phyloP scores from a whole-genome alignment of 371 early-diverging fungal species.

The Rhizoclosmatium hyalinum region DNA sequence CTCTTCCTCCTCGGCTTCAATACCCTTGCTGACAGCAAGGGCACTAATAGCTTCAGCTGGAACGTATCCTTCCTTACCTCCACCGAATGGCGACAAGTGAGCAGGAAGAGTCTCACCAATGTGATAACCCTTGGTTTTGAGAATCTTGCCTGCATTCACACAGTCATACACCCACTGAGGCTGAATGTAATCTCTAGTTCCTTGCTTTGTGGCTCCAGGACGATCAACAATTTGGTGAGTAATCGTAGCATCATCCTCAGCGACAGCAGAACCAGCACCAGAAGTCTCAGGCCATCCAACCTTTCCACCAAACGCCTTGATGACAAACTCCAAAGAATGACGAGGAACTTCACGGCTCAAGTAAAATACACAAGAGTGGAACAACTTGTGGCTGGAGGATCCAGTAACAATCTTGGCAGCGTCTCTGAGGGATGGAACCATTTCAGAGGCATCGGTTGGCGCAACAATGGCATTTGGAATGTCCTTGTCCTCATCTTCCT shows the following conservation, averaged over 20 bases:
- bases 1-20: slow-evolving; percentile 58
- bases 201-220: slow-evolving; percentile 52
- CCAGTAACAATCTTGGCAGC: slow-evolving; percentile 15
- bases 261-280: slow-evolving; percentile 81
- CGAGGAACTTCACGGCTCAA: slow-evolving; percentile 95
- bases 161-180: slow-evolving; percentile 98
- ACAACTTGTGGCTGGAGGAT: slow-evolving; percentile 63
- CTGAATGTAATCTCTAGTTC: slow-evolving; percentile 84
- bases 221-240: slow-evolving; percentile 92
- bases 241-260: slow-evolving; percentile 79
- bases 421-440: slow-evolving; percentile 40
- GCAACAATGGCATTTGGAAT: slow-evolving; percentile 36
- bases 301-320: slow-evolving; percentile 85
- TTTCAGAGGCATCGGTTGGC: slow-evolving; percentile 41
- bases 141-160: slow-evolving; percentile 82
- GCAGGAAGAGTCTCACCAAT: slow-evolving; percentile 88
- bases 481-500: slow-evolving; percentile 29
- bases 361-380: slow-evolving; percentile 80
- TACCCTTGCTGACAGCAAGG: slow-evolving; percentile 50
- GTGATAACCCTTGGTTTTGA: slow-evolving; percentile 74
- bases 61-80: slow-evolving; percentile 82
- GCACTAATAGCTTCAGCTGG: slow-evolving; percentile 55
- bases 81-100: slow-evolving; percentile 94
- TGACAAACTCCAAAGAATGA: slow-evolving; percentile 89
- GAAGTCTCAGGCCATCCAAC: slow-evolving; percentile 89